Evolutionary conservation across 257 asterid species (phyloP), one percentile per base, ranked within the genome.

Genomic region (Coffea eugenioides): DNA sequence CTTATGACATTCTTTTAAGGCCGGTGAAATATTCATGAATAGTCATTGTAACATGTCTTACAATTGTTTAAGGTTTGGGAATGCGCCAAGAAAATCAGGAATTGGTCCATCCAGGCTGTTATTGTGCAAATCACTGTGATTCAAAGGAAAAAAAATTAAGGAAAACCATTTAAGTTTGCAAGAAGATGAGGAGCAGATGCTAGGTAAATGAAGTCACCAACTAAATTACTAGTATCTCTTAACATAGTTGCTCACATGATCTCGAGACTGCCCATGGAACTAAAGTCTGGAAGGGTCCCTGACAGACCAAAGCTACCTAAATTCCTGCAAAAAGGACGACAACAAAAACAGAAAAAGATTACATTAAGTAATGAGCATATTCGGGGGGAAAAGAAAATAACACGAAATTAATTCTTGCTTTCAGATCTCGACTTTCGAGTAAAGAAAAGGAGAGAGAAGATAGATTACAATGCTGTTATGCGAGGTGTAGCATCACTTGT

Each of bases 401-500:
- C 43, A 39, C 43, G 43, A 39, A 39, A 39, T 39, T 39, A 39
- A 39, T 39, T 39, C 43, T 0, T 39, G 43, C 43, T 39, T 39
- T 39, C 20, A 46, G 21, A 59, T 59, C 2, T 25, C 25, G 45
- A 15, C 5, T 45, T 5, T 21, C 18, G 65, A n/a, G 5, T 5
- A n/a, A 8, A 15, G 25, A 51, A 15, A 16, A 21, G 57, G 14
- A 31, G 57, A 31, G 66, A 23, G 20, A 45, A 14, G 43, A 39
- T 39, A 39, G 43, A 46, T 85, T 90, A 91, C 97, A 91, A 41
- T 43, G 95, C 77, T n/a, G 97, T 92, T 6, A 91, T 85, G n/a
- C 93, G 91, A 41, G 97, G 97, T n/a, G 74, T 79, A 0, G 87
- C 66, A 61, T 83, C 90, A 34, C 31, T 81, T 85, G 82, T 90